Evolutionary conservation across 495 filamentous ascomycete species (phyloP).

Genomic region (Aspergillus haitiensis): DNA sequence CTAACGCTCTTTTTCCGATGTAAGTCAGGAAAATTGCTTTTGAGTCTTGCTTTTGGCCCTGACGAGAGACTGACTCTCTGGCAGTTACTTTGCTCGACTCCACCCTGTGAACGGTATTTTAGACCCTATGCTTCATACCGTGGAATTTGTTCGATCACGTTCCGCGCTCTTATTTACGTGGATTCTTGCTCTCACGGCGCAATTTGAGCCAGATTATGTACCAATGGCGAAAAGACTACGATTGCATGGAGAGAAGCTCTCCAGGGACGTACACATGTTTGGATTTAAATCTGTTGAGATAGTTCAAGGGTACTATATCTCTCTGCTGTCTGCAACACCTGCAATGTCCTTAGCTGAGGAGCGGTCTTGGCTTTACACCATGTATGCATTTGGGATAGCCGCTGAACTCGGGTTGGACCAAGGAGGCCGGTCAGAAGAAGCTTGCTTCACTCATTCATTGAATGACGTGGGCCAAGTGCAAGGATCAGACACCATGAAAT

Average conservation of each 20-base stretch:
- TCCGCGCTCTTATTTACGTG: conserved; percentile 66
- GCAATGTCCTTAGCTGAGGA: conserved; percentile 28
- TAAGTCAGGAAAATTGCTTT: conserved; percentile 29
- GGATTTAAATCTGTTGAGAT: conserved; percentile 66
- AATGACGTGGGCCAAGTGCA: neutral
- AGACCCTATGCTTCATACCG: conserved; percentile 59
- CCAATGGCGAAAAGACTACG: conserved; percentile 58
- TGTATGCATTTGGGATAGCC: conserved; percentile 32
- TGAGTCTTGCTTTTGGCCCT: neutral
- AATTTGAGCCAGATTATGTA: conserved; percentile 56
- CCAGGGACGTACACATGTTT: conserved; percentile 54
- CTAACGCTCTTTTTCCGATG: conserved; percentile 56
- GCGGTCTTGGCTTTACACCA: conserved; percentile 32
- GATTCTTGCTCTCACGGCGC: conserved; percentile 58
- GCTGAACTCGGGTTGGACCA: conserved; percentile 31
- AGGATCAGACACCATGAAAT: too few species aligned
- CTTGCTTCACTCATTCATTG: neutral
- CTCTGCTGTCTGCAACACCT: conserved; percentile 28
- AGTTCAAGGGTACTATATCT: conserved; percentile 42
- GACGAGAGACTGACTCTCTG: neutral
- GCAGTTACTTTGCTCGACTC: conserved; percentile 62
- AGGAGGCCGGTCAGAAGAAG: neutral
- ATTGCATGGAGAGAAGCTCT: conserved; percentile 59
- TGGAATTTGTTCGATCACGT: conserved; percentile 57
- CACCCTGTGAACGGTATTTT: conserved; percentile 66